Conservation (phyloP, 2,329 filamentous ascomycete species). For the Mycosphaerella sp. region DNA sequence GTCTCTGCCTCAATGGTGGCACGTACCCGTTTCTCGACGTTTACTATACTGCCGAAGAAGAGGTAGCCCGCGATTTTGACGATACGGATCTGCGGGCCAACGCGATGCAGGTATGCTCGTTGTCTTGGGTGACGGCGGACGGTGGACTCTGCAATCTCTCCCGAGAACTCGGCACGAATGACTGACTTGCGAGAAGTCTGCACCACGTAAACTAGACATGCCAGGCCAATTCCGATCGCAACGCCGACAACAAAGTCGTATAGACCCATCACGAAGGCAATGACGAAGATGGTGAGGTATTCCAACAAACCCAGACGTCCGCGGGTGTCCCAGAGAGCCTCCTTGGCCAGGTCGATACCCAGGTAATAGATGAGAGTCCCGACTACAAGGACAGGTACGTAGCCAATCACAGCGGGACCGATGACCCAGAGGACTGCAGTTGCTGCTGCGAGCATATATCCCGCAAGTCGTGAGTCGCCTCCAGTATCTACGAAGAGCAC, state of each 20-base stretch:
- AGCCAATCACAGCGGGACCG: conserved; percentile 83
- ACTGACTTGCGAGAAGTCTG: conserved; percentile 87
- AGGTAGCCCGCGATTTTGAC: conserved; percentile 90
- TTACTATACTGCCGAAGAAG: conserved; percentile 98
- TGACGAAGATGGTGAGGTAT: conserved; percentile 80
- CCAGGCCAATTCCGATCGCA: conserved; percentile 80
- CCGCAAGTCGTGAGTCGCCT: conserved; percentile 77
- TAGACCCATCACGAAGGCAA: conserved; percentile 91
- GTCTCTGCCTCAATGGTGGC: conserved; percentile 73
- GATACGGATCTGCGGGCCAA: conserved; percentile 80
- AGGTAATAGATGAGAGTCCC: conserved; percentile 91
- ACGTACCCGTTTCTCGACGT: conserved; percentile 83
- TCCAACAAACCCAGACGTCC: conserved; percentile 82
- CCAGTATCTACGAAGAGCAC: conserved; percentile 94
- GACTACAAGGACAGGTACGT: conserved; percentile 94
- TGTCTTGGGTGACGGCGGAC: conserved; percentile 87
- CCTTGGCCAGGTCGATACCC: conserved; percentile 82
- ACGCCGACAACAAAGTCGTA: conserved; percentile 97
- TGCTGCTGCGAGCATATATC: conserved; percentile 71
- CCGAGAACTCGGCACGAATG: conserved; percentile 83
- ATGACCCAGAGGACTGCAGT: conserved; percentile 78
- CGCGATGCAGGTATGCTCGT: conserved; percentile 75
- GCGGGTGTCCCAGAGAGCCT: conserved; percentile 82
- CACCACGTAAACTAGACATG: conserved; percentile 83
- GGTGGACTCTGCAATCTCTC: conserved; percentile 82